phyloP scores from a whole-genome alignment of 1,284 basidiomycete genomes.

The Filobasidium uniguttulatum region DNA sequence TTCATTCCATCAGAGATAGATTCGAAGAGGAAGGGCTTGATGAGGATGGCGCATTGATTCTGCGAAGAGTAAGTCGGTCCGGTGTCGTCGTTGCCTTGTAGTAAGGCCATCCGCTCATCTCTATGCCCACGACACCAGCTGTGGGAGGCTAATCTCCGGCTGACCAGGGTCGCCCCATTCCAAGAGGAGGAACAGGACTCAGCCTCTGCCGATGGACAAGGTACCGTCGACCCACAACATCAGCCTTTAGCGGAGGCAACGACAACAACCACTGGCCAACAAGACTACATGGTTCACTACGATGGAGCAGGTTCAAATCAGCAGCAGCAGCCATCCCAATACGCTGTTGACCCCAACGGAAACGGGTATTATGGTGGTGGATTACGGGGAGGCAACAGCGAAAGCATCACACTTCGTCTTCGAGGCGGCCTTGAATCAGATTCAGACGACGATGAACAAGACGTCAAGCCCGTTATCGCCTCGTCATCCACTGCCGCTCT shows the following conservation, averaged over 20 bases:
- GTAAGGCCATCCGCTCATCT: background rate
- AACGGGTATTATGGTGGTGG: conserved; percentile 12
- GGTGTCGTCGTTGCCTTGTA: background rate
- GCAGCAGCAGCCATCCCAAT: background rate
- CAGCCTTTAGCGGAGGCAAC: background rate
- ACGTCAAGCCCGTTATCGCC: conserved; percentile 5
- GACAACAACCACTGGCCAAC: background rate
- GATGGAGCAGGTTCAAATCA: background rate
- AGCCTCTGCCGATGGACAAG: conserved; percentile 5
- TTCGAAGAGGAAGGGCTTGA: conserved; percentile 95
- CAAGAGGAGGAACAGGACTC: conserved; percentile 12
- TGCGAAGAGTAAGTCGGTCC: conserved; percentile 58
- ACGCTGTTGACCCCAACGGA: conserved; percentile 9
- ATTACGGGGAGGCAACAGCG: conserved; percentile 3
- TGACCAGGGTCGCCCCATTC: conserved; percentile 86
- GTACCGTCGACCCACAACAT: background rate
- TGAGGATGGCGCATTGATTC: conserved; percentile 74
- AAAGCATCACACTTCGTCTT: background rate
- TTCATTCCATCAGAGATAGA: conserved; percentile 72
- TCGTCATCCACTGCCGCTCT: too few species aligned
- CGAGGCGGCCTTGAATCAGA: background rate
- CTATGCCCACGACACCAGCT: conserved; percentile 43
- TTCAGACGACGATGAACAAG: conserved; percentile 6
- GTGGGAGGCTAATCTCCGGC: conserved; percentile 88
- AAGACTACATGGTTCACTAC: background rate